Evolutionary conservation across 768 basidiomycete genomes (phyloP), one percentile per base, ranked within the genome.

Genomic region (Leccinellum rugosiceps): DNA sequence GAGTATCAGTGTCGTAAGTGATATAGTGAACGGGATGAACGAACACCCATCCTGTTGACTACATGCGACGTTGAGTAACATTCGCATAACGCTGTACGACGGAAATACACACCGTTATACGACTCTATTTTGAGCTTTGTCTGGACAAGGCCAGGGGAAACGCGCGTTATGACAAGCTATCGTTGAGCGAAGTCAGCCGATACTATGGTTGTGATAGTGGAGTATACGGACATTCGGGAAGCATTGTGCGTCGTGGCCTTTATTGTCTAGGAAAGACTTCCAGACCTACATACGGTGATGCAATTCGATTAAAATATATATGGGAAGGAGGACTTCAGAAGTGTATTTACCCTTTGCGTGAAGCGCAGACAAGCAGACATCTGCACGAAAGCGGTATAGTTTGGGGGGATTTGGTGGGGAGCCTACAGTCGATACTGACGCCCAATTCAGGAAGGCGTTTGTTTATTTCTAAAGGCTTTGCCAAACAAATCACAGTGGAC

Each of bases 31-130:
- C 43, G 8, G 11, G 48, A 45, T 46, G 45, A 28, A 76, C 80
- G 62, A 68, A 92, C 91, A 63, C 90, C 87, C 60, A 92, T 88
- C 65, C 91, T 80, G 68, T 94, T 94, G 56, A 90, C 91, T 93
- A 64, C 1, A 50, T 26, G 7, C 26, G 30, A 19, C 21, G 15
- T 43, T 61, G 41, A 58, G 53, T 54, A 31, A 21, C 50, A 38
- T 44, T 41, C 30, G 31, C 2, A 41, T 35, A 32, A 11, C 11
- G 38, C 21, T 26, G 50, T 28, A 51, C 50, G 14, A 46, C 0
- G 30, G 49, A 26, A 50, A 31, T 14, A 69, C 84, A 54, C 65
- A 92, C 91, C 68, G 62, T 94, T 90, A 62, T 87, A 86, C 13
- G 83, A 78, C 67, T 90, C 88, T 50, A 93, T 80, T 69, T 84